phyloP scores from a whole-genome alignment of 768 basidiomycete species.

The Tulasnella sp. region DNA sequence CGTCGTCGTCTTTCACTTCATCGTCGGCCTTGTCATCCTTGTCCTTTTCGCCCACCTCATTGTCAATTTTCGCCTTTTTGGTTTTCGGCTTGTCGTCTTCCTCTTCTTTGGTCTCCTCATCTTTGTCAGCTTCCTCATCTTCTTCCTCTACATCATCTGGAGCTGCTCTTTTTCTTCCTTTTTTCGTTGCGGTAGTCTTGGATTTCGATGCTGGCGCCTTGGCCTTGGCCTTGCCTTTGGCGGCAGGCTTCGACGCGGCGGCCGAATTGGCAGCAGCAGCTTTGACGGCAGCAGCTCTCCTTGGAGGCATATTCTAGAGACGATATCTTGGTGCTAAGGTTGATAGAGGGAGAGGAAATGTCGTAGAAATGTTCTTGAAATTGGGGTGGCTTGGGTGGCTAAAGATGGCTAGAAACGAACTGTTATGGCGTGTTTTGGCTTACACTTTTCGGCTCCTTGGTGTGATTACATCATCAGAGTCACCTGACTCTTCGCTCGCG shows the following conservation, averaged over 20 bases:
- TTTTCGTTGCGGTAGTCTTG: background rate
- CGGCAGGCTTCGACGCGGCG: too few relatives aligned
- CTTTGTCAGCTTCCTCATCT: background rate
- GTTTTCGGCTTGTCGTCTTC: conserved; percentile 6
- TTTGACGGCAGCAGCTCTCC: background rate
- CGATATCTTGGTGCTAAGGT: too few relatives aligned
- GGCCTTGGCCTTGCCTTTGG: background rate
- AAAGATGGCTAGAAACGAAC: too few relatives aligned
- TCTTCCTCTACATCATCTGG: background rate
- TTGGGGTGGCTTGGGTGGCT: too few relatives aligned
- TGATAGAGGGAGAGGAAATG: too few relatives aligned
- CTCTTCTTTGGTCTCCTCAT: background rate
- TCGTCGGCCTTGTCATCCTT: background rate
- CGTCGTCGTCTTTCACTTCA: background rate
- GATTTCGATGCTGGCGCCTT: background rate
- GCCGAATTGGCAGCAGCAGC: background rate
- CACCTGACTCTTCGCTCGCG: too few relatives aligned
- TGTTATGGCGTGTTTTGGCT: too few relatives aligned
- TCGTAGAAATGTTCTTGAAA: too few relatives aligned
- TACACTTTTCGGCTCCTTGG: too few relatives aligned
- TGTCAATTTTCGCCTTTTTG: conserved; percentile 10
- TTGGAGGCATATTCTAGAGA: too few relatives aligned
- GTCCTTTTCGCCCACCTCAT: background rate
- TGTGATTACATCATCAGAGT: too few relatives aligned
- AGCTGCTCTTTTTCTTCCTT: background rate